A percentile compares a stretch with the other conserved stretches of the same genome.
Evolutionary conservation across 1,139 yeast genomes (phyloP).

Genomic region (Saccharomyces pastorianus): DNA sequence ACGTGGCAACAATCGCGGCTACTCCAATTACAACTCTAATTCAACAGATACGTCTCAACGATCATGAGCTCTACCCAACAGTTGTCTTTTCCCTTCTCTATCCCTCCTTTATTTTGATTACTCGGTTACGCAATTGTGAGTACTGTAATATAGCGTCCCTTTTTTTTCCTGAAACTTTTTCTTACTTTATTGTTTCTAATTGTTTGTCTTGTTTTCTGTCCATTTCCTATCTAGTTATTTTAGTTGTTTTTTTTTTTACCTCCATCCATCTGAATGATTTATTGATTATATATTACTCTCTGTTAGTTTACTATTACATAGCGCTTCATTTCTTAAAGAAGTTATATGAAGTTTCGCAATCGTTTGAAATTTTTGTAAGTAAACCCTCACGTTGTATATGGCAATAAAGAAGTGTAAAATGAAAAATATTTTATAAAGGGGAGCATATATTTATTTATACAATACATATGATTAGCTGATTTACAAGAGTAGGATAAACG

Average conservation of each 20-base stretch:
- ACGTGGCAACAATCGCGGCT: constrained; percentile 14
- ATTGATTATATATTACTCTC: not conserved
- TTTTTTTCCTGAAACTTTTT: not conserved
- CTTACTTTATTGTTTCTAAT: not conserved
- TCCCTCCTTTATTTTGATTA: not conserved
- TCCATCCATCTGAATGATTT: not conserved
- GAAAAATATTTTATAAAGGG: not conserved
- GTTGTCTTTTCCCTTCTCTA: too few species aligned
- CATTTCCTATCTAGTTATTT: not conserved
- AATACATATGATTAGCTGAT: not conserved
- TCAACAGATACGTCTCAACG: not conserved
- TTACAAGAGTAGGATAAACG: not conserved
- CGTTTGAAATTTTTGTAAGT: not conserved
- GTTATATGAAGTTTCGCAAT: not conserved
- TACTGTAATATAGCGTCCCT: not conserved
- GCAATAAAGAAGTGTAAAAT: not conserved
- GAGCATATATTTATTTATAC: not conserved
- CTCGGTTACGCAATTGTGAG: not conserved
- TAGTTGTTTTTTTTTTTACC: not conserved
- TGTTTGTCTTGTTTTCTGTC: not conserved
- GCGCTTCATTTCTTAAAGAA: not conserved
- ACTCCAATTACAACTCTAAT: not conserved
- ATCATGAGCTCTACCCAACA: not conserved
- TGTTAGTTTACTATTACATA: not conserved
- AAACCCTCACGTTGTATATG: not conserved